Evolutionary conservation across 2,329 filamentous ascomycete genomes (phyloP), one percentile per base, ranked within the genome.

Genomic region (Trichoderma arundinaceum): DNA sequence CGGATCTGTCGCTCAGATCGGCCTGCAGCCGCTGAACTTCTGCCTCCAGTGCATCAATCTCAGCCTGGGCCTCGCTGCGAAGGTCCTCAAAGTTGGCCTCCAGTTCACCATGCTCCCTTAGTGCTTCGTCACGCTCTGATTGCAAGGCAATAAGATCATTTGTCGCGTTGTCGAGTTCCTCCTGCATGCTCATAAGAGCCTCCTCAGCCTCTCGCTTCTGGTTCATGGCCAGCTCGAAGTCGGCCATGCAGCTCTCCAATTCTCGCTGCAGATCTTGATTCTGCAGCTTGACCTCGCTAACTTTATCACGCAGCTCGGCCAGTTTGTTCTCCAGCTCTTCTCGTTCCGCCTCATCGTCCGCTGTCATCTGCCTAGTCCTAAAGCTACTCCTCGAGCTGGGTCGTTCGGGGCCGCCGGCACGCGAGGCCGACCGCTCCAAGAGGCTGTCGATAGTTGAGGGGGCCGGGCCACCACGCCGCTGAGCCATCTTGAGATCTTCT

Each of bases 361-460:
- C 77, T 56, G 81, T 80, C 0, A 90, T 90, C n/a, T 84, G 82
- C 22, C 88, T 83, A 1, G 89, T 90, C 60, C 82, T 83, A 65
- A 86, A 88, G 74, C 92, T 96, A 7, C 85, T 86, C 33, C 92
- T 84, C 3, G 93, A 97, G 19, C 86, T 86, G 0, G 92, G 88
- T 64, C 94, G 85, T 67, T 89, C 86, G 68, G 91, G 86, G 1
- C 75, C 81, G 5, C 88, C 86, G 9, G 92, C 89, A 48, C 94
- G 88, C 3, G 94, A 97, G 12, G 94, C 92, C 0, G 94, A 97
- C n/a, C 95, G 88, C 67, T 98, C 95, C 38, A 98, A 86, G 49
- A 98, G 90, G 75, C 93, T 97, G 74, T 98, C 95, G 6, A 94
- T 88, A 1, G 92, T 87, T 0, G 86, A 87, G 0, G 85, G 83